Evolutionary conservation across 495 filamentous ascomycete species (phyloP).

Genomic region (Penicillium silybi): DNA sequence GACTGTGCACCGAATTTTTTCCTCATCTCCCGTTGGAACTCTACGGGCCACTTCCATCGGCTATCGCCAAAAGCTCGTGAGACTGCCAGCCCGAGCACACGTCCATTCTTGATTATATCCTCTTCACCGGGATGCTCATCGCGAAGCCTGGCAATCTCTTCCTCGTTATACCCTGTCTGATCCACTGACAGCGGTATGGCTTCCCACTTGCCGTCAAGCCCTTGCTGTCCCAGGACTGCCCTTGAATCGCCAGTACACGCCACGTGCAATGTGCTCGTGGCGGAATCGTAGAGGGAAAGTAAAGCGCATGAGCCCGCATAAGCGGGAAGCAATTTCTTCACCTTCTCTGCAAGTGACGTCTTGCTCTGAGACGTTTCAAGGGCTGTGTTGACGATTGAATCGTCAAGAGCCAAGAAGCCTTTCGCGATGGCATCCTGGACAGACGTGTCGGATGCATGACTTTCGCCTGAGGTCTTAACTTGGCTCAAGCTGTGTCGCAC

Average conservation of each 20-base stretch:
- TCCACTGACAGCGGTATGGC: constrained; percentile 51
- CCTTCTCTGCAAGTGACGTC: constrained; percentile 25
- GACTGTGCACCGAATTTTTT: constrained; percentile 45
- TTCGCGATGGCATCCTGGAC: constrained; percentile 41
- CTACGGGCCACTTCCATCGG: constrained; percentile 57
- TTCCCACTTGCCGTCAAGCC: constrained; percentile 42
- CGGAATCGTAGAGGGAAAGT: constrained; percentile 51
- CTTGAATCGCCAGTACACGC: constrained; percentile 58
- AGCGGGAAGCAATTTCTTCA: constrained; percentile 38
- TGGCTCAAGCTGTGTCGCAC: constrained; percentile 33
- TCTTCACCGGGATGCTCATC: constrained; percentile 57
- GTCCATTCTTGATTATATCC: constrained; percentile 48
- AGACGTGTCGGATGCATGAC: constrained; percentile 14
- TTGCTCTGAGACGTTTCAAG: constrained; percentile 17
- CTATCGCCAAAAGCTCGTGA: constrained; percentile 63
- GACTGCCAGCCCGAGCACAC: constrained; percentile 52
- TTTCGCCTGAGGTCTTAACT: constrained; percentile 10
- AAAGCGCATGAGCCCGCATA: constrained; percentile 59
- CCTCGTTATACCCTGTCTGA: constrained; percentile 53
- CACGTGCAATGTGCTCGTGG: constrained; percentile 47
- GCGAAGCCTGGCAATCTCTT: constrained; percentile 47
- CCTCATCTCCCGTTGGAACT: constrained; percentile 39
- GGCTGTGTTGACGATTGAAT: constrained; percentile 45
- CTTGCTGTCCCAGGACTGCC: constrained; percentile 54
- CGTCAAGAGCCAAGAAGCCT: constrained; percentile 50